phyloP scores from a whole-genome alignment of 2,329 filamentous ascomycete species.

The Diaporthe sp. region DNA sequence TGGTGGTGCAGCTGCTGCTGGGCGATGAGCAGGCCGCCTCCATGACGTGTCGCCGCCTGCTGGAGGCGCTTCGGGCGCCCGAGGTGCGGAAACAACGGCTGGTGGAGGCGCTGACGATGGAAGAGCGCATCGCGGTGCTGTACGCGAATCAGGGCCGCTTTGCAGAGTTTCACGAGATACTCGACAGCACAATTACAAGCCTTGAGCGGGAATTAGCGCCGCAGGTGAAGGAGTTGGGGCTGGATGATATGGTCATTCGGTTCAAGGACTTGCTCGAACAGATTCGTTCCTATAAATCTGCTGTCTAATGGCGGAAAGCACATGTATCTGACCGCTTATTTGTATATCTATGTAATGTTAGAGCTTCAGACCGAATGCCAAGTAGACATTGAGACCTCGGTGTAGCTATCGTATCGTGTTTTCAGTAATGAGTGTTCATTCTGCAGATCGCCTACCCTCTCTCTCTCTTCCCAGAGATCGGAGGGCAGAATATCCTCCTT shows the following conservation, averaged over 20 bases:
- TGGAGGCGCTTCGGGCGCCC: not conserved
- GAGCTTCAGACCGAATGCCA: no score
- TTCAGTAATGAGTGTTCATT: no score
- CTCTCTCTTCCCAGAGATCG: no score
- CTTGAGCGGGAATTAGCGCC: not conserved
- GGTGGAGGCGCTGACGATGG: not conserved
- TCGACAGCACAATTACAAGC: not conserved
- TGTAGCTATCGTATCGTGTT: no score
- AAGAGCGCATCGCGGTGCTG: not conserved
- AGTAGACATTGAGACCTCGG: no score
- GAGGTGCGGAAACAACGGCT: not conserved
- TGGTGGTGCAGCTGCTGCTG: not conserved
- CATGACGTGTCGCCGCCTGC: not conserved
- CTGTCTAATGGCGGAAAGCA: not conserved
- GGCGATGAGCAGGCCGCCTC: not conserved
- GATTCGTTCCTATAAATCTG: not conserved
- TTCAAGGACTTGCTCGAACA: not conserved
- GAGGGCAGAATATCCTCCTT: no score
- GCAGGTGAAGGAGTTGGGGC: not conserved
- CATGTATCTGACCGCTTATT: not conserved
- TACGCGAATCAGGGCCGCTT: not conserved
- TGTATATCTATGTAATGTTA: not conserved
- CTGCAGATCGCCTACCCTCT: no score
- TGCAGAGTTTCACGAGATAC: not conserved
- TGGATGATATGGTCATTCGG: not conserved